phyloP scores from a whole-genome alignment of 108 stramenopile species.

The Skeletonema grethae region DNA sequence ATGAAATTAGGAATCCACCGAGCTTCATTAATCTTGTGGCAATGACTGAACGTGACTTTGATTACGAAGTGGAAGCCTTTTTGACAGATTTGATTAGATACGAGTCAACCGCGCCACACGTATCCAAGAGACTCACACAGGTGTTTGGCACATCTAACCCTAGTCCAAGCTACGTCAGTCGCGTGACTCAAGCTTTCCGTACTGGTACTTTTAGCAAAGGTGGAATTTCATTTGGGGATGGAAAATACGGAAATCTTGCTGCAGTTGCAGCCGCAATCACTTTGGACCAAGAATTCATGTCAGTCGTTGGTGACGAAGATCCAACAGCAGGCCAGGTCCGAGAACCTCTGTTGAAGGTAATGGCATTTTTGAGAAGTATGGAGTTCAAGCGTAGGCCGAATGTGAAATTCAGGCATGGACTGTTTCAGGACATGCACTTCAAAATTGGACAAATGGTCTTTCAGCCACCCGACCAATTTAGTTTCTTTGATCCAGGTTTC shows the following conservation, averaged over 20 bases:
- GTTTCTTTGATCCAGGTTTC: conserved; percentile 53
- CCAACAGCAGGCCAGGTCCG: conserved; percentile 41
- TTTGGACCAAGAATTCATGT: conserved; percentile 56
- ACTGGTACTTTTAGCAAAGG: conserved; percentile 20
- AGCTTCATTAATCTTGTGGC: conserved; percentile 9
- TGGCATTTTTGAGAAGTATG: conserved; percentile 40
- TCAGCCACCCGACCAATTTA: conserved; percentile 53
- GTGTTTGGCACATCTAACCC: conserved; percentile 50
- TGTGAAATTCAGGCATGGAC: conserved; percentile 13
- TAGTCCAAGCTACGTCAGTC: conserved; percentile 41
- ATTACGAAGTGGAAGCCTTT: conserved; percentile 42
- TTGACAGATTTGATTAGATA: conserved; percentile 44
- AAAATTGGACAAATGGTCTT: conserved; percentile 53
- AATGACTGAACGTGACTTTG: conserved; percentile 12
- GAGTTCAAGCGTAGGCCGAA: conserved; percentile 14
- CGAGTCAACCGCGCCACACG: conserved; percentile 57
- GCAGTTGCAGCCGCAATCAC: conserved; percentile 59
- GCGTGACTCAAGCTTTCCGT: conserved; percentile 37
- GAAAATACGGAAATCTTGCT: conserved; percentile 57
- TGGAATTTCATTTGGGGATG: conserved; percentile 37
- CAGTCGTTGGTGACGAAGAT: conserved; percentile 47
- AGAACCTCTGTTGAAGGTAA: conserved; percentile 47
- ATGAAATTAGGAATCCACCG: conserved; percentile 7
- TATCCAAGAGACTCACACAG: conserved; percentile 48
- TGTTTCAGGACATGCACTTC: conserved; percentile 21